Percentiles rank a stretch among this genome's conserved stretches.
These are phyloP conservation scores for Venturia effusa DNA, from an alignment of 2,329 filamentous ascomycete species.

Conservation along the genomic window DNA sequence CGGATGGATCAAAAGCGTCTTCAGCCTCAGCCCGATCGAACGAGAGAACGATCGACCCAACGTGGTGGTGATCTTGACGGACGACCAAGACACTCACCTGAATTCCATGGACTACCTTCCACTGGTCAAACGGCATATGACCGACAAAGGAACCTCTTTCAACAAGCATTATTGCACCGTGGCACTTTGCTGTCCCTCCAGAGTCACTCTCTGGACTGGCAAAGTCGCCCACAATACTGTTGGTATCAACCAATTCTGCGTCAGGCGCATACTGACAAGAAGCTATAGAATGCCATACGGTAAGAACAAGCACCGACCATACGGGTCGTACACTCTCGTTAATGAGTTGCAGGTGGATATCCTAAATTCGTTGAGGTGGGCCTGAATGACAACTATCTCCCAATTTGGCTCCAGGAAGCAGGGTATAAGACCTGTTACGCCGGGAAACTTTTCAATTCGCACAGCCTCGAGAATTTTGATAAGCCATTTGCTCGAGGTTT, in stretches of 20 bases:
- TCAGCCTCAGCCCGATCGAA: too few relatives aligned
- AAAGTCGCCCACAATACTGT: slow-evolving; percentile 55
- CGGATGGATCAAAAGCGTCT: too few relatives aligned
- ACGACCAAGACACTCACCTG: too few relatives aligned
- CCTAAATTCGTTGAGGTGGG: slow-evolving; percentile 56
- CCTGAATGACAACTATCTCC: slow-evolving; percentile 56
- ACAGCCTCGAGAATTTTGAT: slow-evolving; percentile 39
- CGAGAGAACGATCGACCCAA: too few relatives aligned
- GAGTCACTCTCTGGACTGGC: slow-evolving; percentile 55
- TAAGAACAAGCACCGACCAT: not conserved
- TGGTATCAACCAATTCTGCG: too few relatives aligned
- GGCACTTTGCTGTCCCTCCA: slow-evolving; percentile 54
- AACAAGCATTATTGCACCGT: slow-evolving; percentile 55
- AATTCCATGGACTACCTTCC: slow-evolving; percentile 42
- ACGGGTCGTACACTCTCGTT: not conserved
- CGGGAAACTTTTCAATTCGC: slow-evolving; percentile 48
- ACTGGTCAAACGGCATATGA: slow-evolving; percentile 43
- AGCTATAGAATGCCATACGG: not conserved
- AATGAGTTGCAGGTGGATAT: slow-evolving; percentile 33
- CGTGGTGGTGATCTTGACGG: too few relatives aligned
- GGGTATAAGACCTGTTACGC: slow-evolving; percentile 64
- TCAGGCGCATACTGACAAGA: too few relatives aligned
- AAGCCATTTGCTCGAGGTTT: slow-evolving; percentile 26
- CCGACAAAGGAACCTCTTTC: slow-evolving; percentile 48
- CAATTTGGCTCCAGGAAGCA: slow-evolving; percentile 57